These are phyloP conservation scores for Anacardium occidentale DNA, from an alignment of 345 rosid genomes.

Conservation along the genomic window DNA sequence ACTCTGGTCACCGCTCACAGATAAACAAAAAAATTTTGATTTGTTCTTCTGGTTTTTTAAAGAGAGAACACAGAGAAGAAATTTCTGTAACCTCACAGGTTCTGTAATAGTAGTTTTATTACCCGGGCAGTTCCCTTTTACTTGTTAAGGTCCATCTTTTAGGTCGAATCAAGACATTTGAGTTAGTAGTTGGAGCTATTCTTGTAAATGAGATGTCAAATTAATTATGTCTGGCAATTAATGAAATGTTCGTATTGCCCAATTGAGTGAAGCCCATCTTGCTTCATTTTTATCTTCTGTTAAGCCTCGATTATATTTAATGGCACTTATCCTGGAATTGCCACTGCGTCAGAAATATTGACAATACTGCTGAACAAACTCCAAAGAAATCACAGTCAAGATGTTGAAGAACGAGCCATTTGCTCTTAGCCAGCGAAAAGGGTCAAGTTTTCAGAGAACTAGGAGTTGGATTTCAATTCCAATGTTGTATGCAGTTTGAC, in stretches of 20 bases:
- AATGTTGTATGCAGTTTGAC: not conserved
- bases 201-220: not conserved
- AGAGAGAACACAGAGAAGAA: not conserved
- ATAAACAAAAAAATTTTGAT: constrained; percentile 23
- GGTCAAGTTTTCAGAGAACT: not conserved
- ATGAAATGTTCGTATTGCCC: not conserved
- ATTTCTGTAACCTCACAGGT: constrained; percentile 7
- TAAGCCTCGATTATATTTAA: not conserved
- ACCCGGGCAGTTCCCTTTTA: not conserved
- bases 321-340: too few relatives aligned
- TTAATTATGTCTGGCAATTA: not conserved
- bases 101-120: not conserved
- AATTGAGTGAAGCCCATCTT: not conserved
- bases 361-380: too few relatives aligned
- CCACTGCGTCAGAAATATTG: too few relatives aligned
- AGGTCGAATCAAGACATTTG: not conserved
- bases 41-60: not conserved
- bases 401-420: not conserved
- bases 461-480: not conserved
- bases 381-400: not conserved
- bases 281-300: not conserved
- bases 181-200: not conserved
- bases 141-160: not conserved
- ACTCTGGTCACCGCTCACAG: constrained; percentile 92
- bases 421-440: not conserved